phyloP scores from a whole-genome alignment of 768 basidiomycete genomes.

The Panaeolus papilionaceus region DNA sequence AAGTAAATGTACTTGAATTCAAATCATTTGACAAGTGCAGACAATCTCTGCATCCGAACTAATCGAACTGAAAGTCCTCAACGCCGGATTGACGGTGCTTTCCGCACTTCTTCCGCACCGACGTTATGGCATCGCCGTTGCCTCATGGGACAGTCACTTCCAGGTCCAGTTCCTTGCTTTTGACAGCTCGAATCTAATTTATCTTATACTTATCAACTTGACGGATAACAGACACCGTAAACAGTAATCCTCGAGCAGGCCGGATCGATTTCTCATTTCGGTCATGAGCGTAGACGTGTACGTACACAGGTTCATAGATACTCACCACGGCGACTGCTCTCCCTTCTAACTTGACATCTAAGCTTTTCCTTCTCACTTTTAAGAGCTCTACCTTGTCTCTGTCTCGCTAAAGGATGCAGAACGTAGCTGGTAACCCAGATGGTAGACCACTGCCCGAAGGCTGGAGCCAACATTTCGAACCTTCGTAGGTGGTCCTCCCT shows the following conservation, averaged over 20 bases:
- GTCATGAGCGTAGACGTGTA: constrained; percentile 10
- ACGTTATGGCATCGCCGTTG: neutral
- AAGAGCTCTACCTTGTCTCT: neutral
- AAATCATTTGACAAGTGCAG: neutral
- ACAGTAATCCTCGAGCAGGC: neutral
- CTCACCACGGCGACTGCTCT: constrained; percentile 17
- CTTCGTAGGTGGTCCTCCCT: constrained; percentile 31
- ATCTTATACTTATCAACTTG: neutral
- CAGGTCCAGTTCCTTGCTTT: neutral
- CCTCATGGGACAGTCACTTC: neutral
- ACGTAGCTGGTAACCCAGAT: constrained; percentile 27
- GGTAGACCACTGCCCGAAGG: constrained; percentile 37
- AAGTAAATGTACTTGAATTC: neutral
- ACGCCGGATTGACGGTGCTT: neutral
- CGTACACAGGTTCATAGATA: constrained; percentile 12
- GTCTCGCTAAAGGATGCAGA: constrained; percentile 18
- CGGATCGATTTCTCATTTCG: constrained; percentile 13
- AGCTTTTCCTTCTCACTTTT: constrained; percentile 1
- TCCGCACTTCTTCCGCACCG: neutral
- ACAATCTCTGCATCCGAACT: neutral
- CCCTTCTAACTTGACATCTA: neutral
- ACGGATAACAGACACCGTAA: neutral
- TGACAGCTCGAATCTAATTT: constrained; percentile 13
- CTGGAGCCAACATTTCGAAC: constrained; percentile 41
- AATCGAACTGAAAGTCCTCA: neutral